These are phyloP conservation scores for Trichophyton mentagrophytes DNA, from an alignment of 2,329 filamentous ascomycete genomes.

Conservation along the genomic window DNA sequence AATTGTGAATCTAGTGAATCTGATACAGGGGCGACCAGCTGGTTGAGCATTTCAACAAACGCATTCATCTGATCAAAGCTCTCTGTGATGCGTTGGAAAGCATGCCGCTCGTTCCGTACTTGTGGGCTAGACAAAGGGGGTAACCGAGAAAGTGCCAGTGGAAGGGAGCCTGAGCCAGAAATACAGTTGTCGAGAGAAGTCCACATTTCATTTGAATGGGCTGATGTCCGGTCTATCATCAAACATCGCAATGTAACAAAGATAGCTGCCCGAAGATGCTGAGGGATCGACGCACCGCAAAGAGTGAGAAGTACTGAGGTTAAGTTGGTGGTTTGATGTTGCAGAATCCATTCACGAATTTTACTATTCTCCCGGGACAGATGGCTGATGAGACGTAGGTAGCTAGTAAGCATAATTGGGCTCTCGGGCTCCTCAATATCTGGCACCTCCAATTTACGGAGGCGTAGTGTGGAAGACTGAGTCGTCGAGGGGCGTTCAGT, in stretches of 20 bases:
- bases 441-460: constrained; percentile 49
- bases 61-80: constrained; percentile 77
- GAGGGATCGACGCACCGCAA: constrained; percentile 62
- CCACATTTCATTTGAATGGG: constrained; percentile 67
- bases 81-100: constrained; percentile 60
- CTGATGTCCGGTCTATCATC: constrained; percentile 57
- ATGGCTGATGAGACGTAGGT: constrained; percentile 75
- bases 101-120: constrained; percentile 42
- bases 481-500: constrained; percentile 54
- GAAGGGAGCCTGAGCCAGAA: constrained; percentile 38
- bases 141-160: constrained; percentile 35
- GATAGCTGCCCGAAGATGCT: constrained; percentile 66
- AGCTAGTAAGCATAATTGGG: constrained; percentile 91
- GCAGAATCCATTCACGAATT: constrained; percentile 62
- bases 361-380: constrained; percentile 60
- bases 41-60: constrained; percentile 64
- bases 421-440: constrained; percentile 83
- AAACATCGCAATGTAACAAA: constrained; percentile 68
- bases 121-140: constrained; percentile 31
- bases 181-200: constrained; percentile 66
- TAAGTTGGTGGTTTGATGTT: constrained; percentile 54
- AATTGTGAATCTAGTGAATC: constrained; percentile 49
- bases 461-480: constrained; percentile 43
- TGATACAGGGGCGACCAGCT: constrained; percentile 50
- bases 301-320: constrained; percentile 65